Evolutionary conservation across 805 yeast genomes (phyloP), one percentile per base, ranked within the genome.

Genomic region (Candida insectorum): DNA sequence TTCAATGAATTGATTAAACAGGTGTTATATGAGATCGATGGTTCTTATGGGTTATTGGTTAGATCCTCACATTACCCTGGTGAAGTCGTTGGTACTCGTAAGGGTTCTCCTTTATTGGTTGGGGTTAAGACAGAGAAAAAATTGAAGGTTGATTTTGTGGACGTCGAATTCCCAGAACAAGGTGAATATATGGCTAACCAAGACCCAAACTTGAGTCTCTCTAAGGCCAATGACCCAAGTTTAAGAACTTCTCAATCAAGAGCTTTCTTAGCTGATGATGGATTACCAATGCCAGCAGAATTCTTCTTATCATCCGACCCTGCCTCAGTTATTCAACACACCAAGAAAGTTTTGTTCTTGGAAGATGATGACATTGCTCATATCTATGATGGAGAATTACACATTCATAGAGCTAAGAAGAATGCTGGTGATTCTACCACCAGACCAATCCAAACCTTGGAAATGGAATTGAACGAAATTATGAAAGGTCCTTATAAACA

Each of bases 341-440:
- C 99, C 52, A 93, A 89, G 68, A 93, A 93, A 67, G 98, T 93
- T 19, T 73, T 93, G 51, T 91, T 85, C 65, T 74, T 93, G 54
- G 97, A 93, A 68, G 99, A 93, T 63, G 97, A 93, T 57, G 99
- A 93, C 65, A 88, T 93, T 61, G 99, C 97, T 24, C 99, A 93
- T 62, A 88, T 93, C 47, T 88, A 84, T 61, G 95, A 88, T 56
- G 99, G 99, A 61, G 97, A 93, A 69, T 75, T 93, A 59, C 99
- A 93, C 64, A 93, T 93, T 45, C 99, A 93, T 69, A 84, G 99
- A 64, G 95, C 95, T 35, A 79, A 86, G 56, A 84, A 81, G 56
- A 51, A 51, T 25, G 87, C 81, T 14, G 88, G 86, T 49, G 89
- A 84, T 54, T 81, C 96, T n/a, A 81, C 96, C 40, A 86, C 88